Percentiles rank a stretch among this genome's conserved stretches.
Conservation (phyloP, 371 early-diverging fungal species). For the Apophysomyces variabilis region DNA sequence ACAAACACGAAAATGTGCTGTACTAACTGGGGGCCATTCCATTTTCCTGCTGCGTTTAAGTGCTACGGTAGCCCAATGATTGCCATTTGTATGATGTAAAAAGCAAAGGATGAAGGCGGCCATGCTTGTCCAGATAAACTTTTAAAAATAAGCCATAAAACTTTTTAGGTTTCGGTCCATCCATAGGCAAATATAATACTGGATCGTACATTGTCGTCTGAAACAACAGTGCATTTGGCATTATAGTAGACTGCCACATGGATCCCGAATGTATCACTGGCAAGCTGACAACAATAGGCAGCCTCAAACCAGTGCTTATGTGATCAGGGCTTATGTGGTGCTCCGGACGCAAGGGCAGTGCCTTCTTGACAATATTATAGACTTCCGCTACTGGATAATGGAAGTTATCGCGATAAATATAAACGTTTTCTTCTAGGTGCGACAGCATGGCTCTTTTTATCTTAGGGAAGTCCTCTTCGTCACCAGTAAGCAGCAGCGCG, state of each 20-base stretch:
- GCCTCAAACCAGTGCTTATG: conserved; percentile 4
- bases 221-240: background rate
- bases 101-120: background rate
- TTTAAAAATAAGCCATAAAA: background rate
- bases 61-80: background rate
- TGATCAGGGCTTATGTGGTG: background rate
- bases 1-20: background rate
- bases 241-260: background rate
- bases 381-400: background rate
- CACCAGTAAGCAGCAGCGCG: background rate
- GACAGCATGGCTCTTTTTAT: background rate
- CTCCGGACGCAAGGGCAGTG: background rate
- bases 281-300: background rate
- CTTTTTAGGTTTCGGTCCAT: background rate
- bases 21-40: background rate
- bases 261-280: conserved; percentile 8
- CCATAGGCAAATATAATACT: too few species aligned
- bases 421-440: background rate
- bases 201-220: background rate
- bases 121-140: background rate
- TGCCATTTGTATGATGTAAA: background rate
- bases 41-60: background rate
- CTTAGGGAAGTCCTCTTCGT: background rate
- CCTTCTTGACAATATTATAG: background rate
- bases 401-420: background rate